Evolutionary conservation across 1,139 yeast genomes (phyloP).

Genomic region (Kodamaea alishanica): DNA sequence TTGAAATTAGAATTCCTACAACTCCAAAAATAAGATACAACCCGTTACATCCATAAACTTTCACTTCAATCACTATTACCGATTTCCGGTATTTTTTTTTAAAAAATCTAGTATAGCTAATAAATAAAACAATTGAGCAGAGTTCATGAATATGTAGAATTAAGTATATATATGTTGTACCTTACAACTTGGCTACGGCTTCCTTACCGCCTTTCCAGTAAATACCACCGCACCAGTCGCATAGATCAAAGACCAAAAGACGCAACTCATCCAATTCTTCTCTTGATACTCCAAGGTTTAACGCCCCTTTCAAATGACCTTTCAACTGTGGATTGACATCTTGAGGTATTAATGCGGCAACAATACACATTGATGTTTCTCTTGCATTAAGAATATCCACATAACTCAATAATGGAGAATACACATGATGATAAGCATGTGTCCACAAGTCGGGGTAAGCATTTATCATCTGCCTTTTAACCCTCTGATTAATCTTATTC

Average conservation of each 20-base stretch:
- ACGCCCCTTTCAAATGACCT: constrained; percentile 85
- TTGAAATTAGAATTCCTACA: too few species aligned
- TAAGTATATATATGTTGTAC: not conserved
- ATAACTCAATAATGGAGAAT: constrained; percentile 71
- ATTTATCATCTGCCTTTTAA: constrained; percentile 60
- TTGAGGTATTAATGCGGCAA: constrained; percentile 82
- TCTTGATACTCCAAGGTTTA: constrained; percentile 68
- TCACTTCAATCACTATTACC: too few species aligned
- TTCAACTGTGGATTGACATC: constrained; percentile 93
- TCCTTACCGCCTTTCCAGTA: constrained; percentile 53
- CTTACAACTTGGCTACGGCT: constrained; percentile 53
- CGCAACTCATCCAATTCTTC: constrained; percentile 64
- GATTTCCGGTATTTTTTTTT: too few species aligned
- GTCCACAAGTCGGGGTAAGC: constrained; percentile 87
- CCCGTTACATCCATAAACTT: not conserved
- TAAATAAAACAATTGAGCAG: too few species aligned
- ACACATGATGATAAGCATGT: constrained; percentile 68
- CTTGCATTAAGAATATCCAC: constrained; percentile 58
- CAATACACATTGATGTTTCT: constrained; percentile 75
- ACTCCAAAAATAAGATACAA: too few species aligned
- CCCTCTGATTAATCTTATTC: constrained; percentile 62
- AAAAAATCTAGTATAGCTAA: too few species aligned
- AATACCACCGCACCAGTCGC: constrained; percentile 70
- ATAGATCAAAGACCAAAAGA: constrained; percentile 58
- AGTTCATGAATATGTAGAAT: too few species aligned